Evolutionary conservation across 495 filamentous ascomycete genomes (phyloP), one percentile per base, ranked within the genome.

Genomic region (Trichocladium uniseriatum): DNA sequence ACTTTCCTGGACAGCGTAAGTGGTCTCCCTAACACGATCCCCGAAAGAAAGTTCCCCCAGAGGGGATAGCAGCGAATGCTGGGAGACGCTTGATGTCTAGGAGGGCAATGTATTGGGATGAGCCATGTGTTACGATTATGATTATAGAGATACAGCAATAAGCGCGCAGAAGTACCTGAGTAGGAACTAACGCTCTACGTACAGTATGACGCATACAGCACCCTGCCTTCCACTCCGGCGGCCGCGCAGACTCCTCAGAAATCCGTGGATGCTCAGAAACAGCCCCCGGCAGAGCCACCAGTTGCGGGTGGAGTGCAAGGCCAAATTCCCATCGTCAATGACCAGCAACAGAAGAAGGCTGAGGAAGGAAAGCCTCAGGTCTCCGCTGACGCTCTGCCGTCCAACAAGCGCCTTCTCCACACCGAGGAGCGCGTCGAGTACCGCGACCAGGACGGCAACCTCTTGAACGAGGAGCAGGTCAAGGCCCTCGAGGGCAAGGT

Each of bases 351-450:
- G 44, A 32, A 46, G 22, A 14, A 37, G 35, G 38, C 22, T 13
- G 32, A 51, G 36, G 54, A 47, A 21, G 58, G 21, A 1, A 43
- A 63, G 45, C 48, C 55, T 14, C 43, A 59, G 15, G 68, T 75
- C 49, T 75, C 71, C 10, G 69, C 67, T 28, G 67, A 69, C 3
- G 67, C 69, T n/a, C 57, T 64, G 43, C 61, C 67, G 16, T 55
- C 63, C 31, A 69, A 74, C 19, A 76, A 79, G 45, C 72, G 74
- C 43, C 59, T 89, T 37, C 43, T 87, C 36, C 77, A 76, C 38
- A 76, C 76, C 22, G 84, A 95, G 63, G 89, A 95, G 61, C 84
- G 83, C 51, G 74, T 96, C 51, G 92, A 98, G 68, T 98, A 94
- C 67, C 82, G 92, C 37, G 92, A 98, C 62, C 87, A 97, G 62